These are phyloP conservation scores for Yamadazyma endophytica DNA, from an alignment of 805 yeast genomes.

Conservation along the genomic window DNA sequence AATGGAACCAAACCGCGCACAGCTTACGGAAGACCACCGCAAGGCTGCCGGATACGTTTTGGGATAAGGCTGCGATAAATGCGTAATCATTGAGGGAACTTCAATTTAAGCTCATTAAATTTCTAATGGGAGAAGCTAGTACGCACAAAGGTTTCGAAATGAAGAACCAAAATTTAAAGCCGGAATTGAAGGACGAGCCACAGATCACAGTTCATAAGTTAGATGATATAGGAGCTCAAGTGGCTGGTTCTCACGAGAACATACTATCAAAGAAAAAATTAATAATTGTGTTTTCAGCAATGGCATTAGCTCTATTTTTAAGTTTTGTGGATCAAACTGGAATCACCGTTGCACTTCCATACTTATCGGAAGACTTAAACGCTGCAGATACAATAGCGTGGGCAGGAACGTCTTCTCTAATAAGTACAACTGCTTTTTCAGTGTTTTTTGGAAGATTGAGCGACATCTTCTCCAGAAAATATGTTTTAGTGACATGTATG, in stretches of 20 bases:
- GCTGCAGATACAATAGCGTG: constrained; percentile 47
- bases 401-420: constrained; percentile 51
- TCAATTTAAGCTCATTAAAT: no score
- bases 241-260: constrained; percentile 39
- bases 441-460: constrained; percentile 49
- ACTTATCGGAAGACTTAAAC: constrained; percentile 41
- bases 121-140: no score
- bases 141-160: no score
- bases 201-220: no score
- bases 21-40: no score
- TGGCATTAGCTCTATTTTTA: constrained; percentile 35
- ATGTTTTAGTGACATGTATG: constrained; percentile 39
- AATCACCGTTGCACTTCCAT: constrained; percentile 44
- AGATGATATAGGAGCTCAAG: no score
- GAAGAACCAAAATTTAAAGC: no score
- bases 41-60: no score
- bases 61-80: no score
- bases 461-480: constrained; percentile 52
- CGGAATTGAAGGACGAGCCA: no score
- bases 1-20: no score
- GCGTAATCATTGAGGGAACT: no score
- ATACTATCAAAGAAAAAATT: constrained; percentile 32
- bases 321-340: constrained; percentile 47
- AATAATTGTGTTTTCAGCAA: constrained; percentile 29
- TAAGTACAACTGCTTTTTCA: constrained; percentile 48